Conservation (phyloP, 441 rosid species). For the Breynia disticha region DNA sequence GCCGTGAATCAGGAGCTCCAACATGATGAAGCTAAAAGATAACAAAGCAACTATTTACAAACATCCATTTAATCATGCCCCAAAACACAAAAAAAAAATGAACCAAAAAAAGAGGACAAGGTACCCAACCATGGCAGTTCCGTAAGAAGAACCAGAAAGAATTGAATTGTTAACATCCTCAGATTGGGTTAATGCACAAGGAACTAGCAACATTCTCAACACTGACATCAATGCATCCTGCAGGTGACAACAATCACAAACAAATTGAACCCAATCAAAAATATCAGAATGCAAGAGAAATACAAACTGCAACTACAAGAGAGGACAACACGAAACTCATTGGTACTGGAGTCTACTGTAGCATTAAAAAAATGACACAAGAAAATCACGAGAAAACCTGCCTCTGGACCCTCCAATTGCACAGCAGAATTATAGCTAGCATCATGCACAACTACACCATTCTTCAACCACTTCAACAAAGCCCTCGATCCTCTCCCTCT, state of each 20-base stretch:
- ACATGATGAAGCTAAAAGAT: constrained; percentile 58
- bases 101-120: background rate
- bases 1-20: constrained; percentile 40
- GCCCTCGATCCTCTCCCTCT: constrained; percentile 96
- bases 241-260: constrained; percentile 1
- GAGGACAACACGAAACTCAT: background rate
- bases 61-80: no score
- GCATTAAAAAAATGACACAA: no score
- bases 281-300: background rate
- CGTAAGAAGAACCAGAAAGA: constrained; percentile 49
- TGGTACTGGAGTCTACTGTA: background rate
- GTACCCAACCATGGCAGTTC: constrained; percentile 55
- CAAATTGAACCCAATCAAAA: background rate
- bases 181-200: constrained; percentile 36
- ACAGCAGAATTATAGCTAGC: constrained; percentile 67
- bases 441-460: constrained; percentile 72
- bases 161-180: constrained; percentile 28
- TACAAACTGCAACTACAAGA: background rate
- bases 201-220: constrained; percentile 43
- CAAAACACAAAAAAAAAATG: background rate
- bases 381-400: constrained; percentile 27
- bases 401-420: constrained; percentile 92
- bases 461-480: constrained; percentile 53
- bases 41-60: background rate
- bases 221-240: constrained; percentile 56